Evolutionary conservation across 768 basidiomycete genomes (phyloP).

Genomic region (Lanmaoa rubissima): DNA sequence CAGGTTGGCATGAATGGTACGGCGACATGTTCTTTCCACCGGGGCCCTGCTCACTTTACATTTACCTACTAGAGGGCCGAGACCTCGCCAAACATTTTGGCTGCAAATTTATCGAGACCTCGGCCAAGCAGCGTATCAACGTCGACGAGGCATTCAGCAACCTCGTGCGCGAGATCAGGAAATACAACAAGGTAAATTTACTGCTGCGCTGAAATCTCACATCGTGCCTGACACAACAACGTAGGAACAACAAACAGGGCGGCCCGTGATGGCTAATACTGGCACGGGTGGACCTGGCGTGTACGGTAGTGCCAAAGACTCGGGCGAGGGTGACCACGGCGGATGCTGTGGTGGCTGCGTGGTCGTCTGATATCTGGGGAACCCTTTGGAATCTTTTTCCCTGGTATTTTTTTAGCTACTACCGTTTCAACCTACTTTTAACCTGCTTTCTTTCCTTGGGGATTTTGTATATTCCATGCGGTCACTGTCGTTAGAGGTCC

Average conservation of each 20-base stretch:
- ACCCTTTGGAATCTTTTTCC: not conserved
- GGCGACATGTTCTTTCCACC: constrained; percentile 7
- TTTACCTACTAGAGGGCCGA: constrained; percentile 76
- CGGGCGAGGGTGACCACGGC: constrained; percentile 50
- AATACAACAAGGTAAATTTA: constrained; percentile 80
- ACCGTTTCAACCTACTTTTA: constrained; percentile 1
- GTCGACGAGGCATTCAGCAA: constrained; percentile 95
- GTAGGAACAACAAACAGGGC: constrained; percentile 77
- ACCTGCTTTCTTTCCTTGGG: constrained; percentile 7
- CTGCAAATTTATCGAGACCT: constrained; percentile 94
- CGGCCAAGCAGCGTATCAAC: constrained; percentile 94
- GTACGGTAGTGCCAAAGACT: constrained; percentile 44
- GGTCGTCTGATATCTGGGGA: constrained; percentile 38
- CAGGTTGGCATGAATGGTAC: constrained; percentile 94
- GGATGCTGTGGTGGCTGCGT: constrained; percentile 74
- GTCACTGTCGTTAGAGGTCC: constrained; percentile 6
- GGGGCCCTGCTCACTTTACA: not conserved
- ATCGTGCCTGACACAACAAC: constrained; percentile 8
- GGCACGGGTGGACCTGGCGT: constrained; percentile 44
- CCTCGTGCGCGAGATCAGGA: constrained; percentile 90
- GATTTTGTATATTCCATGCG: constrained; percentile 13
- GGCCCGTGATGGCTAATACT: constrained; percentile 54
- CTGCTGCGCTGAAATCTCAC: not conserved
- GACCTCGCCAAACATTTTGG: constrained; percentile 94
- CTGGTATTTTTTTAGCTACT: constrained; percentile 8